phyloP scores from a whole-genome alignment of 257 asterid genomes.

The Solanum appendiculatum region DNA sequence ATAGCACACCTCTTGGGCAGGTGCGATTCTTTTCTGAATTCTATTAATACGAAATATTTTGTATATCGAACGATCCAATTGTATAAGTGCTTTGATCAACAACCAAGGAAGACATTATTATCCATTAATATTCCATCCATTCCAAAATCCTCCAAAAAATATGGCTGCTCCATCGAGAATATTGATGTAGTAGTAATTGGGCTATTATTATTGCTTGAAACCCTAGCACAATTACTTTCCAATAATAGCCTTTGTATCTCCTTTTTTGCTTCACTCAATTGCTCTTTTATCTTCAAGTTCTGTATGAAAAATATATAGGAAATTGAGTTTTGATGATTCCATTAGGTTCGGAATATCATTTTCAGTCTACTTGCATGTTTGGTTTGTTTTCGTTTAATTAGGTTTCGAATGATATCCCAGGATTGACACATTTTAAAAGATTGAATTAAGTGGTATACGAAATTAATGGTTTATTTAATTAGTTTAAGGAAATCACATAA shows the following conservation, averaged over 20 bases:
- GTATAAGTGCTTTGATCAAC: background rate
- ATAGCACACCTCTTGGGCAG: background rate
- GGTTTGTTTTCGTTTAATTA: background rate
- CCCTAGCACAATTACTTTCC: constrained; percentile 15
- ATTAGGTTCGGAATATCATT: background rate
- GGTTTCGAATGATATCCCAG: background rate
- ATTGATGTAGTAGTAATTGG: constrained; percentile 21
- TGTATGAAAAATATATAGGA: background rate
- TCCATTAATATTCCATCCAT: constrained; percentile 18
- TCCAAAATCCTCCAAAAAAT: constrained; percentile 32
- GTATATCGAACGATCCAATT: background rate
- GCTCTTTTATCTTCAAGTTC: constrained; percentile 41
- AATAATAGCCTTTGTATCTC: constrained; percentile 34
- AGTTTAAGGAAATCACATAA: background rate
- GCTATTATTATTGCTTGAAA: constrained; percentile 38
- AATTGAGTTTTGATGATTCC: background rate
- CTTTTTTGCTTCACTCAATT: constrained; percentile 35
- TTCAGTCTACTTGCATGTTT: background rate
- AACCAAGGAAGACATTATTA: constrained; percentile 21
- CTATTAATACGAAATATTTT: accelerated
- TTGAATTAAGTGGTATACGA: background rate
- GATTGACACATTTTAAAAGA: background rate
- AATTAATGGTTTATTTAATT: background rate
- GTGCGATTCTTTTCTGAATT: background rate
- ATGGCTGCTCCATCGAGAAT: constrained; percentile 17